Base-by-base conservation (phyloP, 192 early-diverging fungal genomes). In the Mycoemilia scoparia region DNA sequence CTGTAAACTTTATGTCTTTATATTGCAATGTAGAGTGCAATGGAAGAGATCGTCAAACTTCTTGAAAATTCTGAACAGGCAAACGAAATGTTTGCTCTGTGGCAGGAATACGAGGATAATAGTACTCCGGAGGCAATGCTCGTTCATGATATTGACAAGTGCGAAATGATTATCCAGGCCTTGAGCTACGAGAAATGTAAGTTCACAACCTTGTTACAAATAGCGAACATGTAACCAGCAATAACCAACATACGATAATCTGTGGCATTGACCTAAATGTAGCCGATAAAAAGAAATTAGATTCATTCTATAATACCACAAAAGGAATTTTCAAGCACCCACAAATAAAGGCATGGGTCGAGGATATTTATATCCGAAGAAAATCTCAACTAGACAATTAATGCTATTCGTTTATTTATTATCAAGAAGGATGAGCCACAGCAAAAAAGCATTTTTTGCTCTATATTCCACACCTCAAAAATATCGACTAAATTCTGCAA, bases 131-230 rank as follows among this genome's bases (percentile, higher is more conserved):
- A 95, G 41, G 84, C 89, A 0, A 46, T 70, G 8, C 43, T 88
- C 18, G 83, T 87, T 24, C 85, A 89, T 29, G 85, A 95, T 48
- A 51, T 95, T 45, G 89, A 95, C 57, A 95, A 95, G 52, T 95
- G 87, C 71, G 89, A 95, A 55, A 86, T 95, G 85, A 82, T 87
- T 39, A 64, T 85, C 29, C 84, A 89, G 55, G 87, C 85, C 3
- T 43, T 80, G 19, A 87, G 91, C 48, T 95, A 95, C 45, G 89
- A 95, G 29, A 49, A 64, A 66, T 83, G n/a, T n/a, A n/a, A n/a
- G n/a, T n/a, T n/a, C n/a, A n/a, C n/a, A 63, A 66, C 54, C 17
- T 23, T 22, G 1, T 11, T 18, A 7, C 5, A 14, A 7, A 33
- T 5, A 5, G 15, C 32, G 5, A n/a, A n/a, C 6, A 5, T 5